Conservation (phyloP, 192 early-diverging fungal genomes). For the Backusella liffmaniae region DNA sequence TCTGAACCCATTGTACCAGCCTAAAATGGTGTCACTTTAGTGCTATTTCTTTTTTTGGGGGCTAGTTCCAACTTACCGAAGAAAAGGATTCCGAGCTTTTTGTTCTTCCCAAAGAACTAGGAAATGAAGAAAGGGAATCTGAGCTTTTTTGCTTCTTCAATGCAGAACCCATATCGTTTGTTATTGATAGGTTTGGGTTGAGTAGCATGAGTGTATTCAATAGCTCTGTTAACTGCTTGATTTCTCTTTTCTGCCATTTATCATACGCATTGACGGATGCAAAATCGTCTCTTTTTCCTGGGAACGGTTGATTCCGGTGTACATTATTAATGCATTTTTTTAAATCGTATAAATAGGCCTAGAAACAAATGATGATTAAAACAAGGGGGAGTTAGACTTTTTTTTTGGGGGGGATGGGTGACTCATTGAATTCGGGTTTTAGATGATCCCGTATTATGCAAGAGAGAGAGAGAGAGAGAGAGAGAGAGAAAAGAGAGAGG, state of each 20-base stretch:
- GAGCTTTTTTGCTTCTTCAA: background rate
- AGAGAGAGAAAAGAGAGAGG: too few relatives aligned
- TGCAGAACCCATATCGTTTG: constrained; percentile 27
- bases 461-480: background rate
- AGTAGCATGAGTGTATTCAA: constrained; percentile 41
- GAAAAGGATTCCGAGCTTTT: background rate
- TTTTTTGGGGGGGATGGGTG: background rate
- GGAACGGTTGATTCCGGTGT: constrained; percentile 35
- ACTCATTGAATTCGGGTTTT: background rate
- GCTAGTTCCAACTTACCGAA: background rate
- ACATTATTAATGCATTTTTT: constrained; percentile 50
- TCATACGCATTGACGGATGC: constrained; percentile 45
- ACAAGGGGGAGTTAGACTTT: background rate
- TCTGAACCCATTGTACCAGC: background rate
- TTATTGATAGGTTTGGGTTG: constrained; percentile 39
- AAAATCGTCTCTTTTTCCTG: constrained; percentile 47
- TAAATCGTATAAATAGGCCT: constrained; percentile 47
- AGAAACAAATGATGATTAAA: background rate
- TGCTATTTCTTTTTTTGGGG: background rate
- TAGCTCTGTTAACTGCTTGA: constrained; percentile 49
- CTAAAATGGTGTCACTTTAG: background rate
- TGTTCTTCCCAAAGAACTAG: background rate
- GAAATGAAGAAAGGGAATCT: background rate
- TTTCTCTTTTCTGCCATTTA: constrained; percentile 53
- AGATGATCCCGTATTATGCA: background rate